Percentiles rank a stretch among this genome's conserved stretches.
Conservation (phyloP, 2,329 filamentous ascomycete genomes). For the Neophaeococcomyces mojaviensis region DNA sequence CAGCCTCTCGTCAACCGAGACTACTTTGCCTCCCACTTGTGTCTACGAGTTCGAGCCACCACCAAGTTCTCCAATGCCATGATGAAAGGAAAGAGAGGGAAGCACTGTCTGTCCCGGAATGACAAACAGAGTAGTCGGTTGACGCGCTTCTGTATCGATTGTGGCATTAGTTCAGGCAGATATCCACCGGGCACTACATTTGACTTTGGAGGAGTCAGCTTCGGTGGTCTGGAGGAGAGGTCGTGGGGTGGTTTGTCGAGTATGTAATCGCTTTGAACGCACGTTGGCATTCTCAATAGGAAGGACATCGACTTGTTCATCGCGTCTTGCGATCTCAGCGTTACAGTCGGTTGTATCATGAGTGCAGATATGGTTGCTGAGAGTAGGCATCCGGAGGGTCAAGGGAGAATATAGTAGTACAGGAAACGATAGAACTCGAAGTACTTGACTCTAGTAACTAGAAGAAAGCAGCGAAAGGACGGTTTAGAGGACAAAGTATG, state of each 20-base stretch:
- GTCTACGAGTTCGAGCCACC: background rate
- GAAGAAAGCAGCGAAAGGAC: too few species aligned
- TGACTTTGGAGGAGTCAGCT: background rate
- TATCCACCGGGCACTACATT: background rate
- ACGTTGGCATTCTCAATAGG: too few species aligned
- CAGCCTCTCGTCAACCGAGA: background rate
- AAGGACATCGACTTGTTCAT: too few species aligned
- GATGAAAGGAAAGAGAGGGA: conserved; percentile 6
- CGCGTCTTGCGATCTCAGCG: too few species aligned
- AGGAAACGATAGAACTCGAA: too few species aligned
- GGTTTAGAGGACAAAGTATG: too few species aligned
- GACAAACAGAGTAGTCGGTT: background rate
- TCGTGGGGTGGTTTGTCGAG: background rate
- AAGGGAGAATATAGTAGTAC: too few species aligned
- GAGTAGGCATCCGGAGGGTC: too few species aligned
- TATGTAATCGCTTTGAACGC: background rate
- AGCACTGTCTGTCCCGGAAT: background rate
- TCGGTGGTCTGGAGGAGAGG: background rate
- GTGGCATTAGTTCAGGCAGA: background rate
- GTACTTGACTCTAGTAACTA: too few species aligned
- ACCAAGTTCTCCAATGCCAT: conserved; percentile 5
- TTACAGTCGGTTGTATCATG: too few species aligned
- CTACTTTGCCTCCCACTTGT: conserved; percentile 3
- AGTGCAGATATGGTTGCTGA: too few species aligned
- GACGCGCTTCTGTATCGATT: background rate